phyloP scores from a whole-genome alignment of 2,329 filamentous ascomycete genomes.

The Xylariaceae sp. region DNA sequence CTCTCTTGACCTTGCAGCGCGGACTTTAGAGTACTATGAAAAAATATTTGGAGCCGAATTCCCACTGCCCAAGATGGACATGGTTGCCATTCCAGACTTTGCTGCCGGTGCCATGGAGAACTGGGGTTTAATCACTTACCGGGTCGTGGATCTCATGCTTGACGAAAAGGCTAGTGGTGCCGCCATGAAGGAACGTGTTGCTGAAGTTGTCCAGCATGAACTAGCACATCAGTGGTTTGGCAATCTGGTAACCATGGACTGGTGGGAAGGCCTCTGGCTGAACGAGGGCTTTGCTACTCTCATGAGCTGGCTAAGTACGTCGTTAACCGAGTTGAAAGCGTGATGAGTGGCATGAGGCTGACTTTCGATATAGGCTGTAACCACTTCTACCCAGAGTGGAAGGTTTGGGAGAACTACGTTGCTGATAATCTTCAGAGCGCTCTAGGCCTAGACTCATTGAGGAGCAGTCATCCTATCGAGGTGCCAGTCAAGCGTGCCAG shows the following conservation, averaged over 20 bases:
- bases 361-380: constrained; percentile 76
- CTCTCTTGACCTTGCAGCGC: constrained; percentile 86
- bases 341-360: constrained; percentile 4
- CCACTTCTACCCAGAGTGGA: constrained; percentile 96
- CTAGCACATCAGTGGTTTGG: constrained; percentile 98
- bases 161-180: constrained; percentile 92
- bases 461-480: constrained; percentile 95
- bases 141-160: constrained; percentile 86
- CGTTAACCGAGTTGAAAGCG: neutral
- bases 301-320: constrained; percentile 74
- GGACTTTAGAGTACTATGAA: constrained; percentile 92
- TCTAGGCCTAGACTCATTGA: constrained; percentile 83
- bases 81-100: constrained; percentile 95
- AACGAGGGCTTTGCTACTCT: constrained; percentile 92
- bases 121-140: constrained; percentile 95
- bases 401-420: constrained; percentile 95
- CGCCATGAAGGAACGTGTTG: constrained; percentile 87
- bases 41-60: constrained; percentile 89
- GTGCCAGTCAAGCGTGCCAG: constrained; percentile 94
- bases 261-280: constrained; percentile 97
- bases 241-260: constrained; percentile 97
- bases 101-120: constrained; percentile 98
- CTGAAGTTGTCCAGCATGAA: constrained; percentile 96
- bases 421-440: constrained; percentile 91
- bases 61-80: constrained; percentile 92